A percentile compares a stretch with the other conserved stretches of the same genome.
phyloP scores from a whole-genome alignment of 192 early-diverging fungal species.

The Umbelopsis sp. region DNA sequence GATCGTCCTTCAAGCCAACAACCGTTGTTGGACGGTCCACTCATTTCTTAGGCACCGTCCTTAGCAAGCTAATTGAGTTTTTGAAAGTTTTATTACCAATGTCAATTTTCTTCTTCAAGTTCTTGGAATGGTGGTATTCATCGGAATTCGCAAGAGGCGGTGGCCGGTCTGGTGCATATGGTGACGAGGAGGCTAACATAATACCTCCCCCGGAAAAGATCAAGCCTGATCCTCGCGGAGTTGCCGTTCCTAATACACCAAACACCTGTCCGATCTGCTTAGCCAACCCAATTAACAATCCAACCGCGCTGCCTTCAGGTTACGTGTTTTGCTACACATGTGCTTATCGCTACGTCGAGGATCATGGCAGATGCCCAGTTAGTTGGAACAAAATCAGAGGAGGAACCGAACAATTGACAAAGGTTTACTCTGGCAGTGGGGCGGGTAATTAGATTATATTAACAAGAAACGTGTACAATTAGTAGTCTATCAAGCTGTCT shows the following conservation, averaged over 20 bases:
- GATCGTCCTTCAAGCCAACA: background rate
- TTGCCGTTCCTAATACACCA: conserved; percentile 69
- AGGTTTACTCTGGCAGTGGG: conserved; percentile 58
- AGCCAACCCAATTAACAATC: conserved; percentile 69
- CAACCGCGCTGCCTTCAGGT: conserved; percentile 83
- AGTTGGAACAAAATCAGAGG: conserved; percentile 56
- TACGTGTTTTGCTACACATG: conserved; percentile 96
- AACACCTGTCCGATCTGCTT: conserved; percentile 83
- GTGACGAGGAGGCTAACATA: conserved; percentile 47
- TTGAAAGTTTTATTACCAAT: conserved; percentile 81
- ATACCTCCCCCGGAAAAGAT: conserved; percentile 79
- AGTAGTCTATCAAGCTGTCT: background rate
- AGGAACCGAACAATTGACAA: conserved; percentile 61
- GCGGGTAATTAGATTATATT: background rate
- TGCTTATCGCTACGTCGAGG: conserved; percentile 74
- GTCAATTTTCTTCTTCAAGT: conserved; percentile 92
- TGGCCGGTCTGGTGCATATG: conserved; percentile 34
- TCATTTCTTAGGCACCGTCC: conserved; percentile 43
- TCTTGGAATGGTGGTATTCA: conserved; percentile 96
- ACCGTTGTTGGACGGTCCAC: conserved; percentile 40
- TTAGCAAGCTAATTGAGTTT: conserved; percentile 66
- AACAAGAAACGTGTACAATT: background rate
- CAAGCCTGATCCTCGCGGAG: conserved; percentile 76
- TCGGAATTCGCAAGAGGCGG: conserved; percentile 74
- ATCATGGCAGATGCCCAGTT: conserved; percentile 77